These are phyloP conservation scores for Sarocladium kiliense DNA, from an alignment of 2,329 filamentous ascomycete species.

Conservation along the genomic window DNA sequence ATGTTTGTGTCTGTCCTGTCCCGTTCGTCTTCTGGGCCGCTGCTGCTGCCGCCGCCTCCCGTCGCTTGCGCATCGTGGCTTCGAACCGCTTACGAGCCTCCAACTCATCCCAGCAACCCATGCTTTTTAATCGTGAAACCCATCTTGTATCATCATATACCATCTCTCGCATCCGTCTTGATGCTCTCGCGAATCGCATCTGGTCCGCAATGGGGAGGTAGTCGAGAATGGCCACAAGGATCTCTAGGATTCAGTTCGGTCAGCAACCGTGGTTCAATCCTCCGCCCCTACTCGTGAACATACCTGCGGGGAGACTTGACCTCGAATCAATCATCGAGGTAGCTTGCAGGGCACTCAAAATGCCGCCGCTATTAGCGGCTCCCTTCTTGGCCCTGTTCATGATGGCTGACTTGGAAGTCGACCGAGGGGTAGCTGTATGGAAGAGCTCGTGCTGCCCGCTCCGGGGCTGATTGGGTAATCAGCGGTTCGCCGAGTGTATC, in stretches of 20 bases:
- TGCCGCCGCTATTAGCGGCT: constrained; percentile 39
- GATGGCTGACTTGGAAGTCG: constrained; percentile 9
- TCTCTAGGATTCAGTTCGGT: constrained; percentile 49
- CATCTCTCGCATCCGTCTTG: constrained; percentile 89
- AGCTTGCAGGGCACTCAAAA: constrained; percentile 73
- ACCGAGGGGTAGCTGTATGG: background rate
- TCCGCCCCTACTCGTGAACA: background rate
- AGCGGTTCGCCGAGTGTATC: background rate
- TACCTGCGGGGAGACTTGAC: constrained; percentile 77
- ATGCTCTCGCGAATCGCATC: constrained; percentile 77
- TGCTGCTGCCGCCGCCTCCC: constrained; percentile 47
- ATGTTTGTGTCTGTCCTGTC: constrained; percentile 10
- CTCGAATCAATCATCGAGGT: constrained; percentile 76
- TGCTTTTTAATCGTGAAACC: constrained; percentile 78
- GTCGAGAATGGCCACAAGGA: constrained; percentile 82
- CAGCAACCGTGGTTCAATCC: background rate
- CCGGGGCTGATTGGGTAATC: constrained; percentile 2
- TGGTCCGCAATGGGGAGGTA: constrained; percentile 83
- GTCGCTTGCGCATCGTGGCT: constrained; percentile 56
- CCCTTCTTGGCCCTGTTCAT: constrained; percentile 42
- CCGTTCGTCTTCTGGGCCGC: constrained; percentile 14
- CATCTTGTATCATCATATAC: constrained; percentile 97
- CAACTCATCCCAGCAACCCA: constrained; percentile 87
- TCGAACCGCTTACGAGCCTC: constrained; percentile 81
- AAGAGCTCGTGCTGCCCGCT: background rate